Evolutionary conservation across 768 basidiomycete species (phyloP).

Genomic region (Cytidiella melzeri): DNA sequence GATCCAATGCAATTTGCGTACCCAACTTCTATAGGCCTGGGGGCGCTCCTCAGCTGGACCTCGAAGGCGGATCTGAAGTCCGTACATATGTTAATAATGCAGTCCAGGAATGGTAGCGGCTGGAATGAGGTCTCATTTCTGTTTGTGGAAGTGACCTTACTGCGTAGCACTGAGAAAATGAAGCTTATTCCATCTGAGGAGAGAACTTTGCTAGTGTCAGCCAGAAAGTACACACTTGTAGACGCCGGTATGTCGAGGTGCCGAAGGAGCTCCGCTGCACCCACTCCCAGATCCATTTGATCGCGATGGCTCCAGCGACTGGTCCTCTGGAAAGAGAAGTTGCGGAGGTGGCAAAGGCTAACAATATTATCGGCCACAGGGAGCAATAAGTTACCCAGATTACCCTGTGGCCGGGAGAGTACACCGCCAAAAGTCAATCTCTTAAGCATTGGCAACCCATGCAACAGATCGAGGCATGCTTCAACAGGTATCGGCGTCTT

Average conservation of each 20-base stretch:
- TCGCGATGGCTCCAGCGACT: no score
- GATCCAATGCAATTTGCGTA: no score
- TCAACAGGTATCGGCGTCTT: no score
- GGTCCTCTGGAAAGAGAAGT: neutral
- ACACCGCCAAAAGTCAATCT: neutral
- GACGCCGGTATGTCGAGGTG: neutral
- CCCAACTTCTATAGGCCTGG: no score
- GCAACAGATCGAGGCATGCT: neutral
- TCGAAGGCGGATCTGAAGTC: no score
- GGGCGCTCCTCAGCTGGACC: no score
- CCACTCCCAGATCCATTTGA: neutral
- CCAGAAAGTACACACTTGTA: neutral
- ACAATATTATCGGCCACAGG: neutral
- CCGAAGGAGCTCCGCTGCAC: neutral
- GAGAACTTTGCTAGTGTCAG: neutral
- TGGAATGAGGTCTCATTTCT: neutral
- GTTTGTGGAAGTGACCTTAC: no score
- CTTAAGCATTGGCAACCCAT: neutral
- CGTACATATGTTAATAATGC: no score
- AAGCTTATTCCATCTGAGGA: neutral
- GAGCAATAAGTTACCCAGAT: neutral
- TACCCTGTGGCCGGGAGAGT: neutral
- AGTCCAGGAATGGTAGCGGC: no score
- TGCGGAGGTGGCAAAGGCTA: neutral
- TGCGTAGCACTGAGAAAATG: neutral